These are phyloP conservation scores for Nemania sp. DNA, from an alignment of 2,329 filamentous ascomycete genomes.

Conservation along the genomic window DNA sequence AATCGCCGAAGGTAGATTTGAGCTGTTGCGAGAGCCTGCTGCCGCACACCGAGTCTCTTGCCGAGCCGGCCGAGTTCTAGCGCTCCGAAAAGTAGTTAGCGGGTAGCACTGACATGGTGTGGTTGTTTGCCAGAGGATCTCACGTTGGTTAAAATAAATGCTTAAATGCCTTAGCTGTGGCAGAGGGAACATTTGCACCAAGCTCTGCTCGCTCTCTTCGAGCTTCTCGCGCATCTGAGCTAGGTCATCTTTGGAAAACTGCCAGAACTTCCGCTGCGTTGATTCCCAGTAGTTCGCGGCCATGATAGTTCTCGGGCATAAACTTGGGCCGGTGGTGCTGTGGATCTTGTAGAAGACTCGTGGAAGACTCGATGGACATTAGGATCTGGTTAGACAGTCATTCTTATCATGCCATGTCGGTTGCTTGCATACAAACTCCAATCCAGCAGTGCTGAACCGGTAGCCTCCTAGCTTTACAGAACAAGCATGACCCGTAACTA, in stretches of 20 bases:
- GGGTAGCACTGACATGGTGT: not conserved
- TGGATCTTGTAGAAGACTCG: not conserved
- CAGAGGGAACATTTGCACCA: constrained; percentile 78
- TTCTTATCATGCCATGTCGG: constrained; percentile 14
- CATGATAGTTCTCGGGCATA: constrained; percentile 56
- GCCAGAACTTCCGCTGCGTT: constrained; percentile 87
- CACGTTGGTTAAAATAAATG: constrained; percentile 92
- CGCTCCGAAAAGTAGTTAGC: constrained; percentile 19
- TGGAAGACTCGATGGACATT: not conserved
- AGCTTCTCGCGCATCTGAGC: constrained; percentile 74
- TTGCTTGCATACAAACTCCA: constrained; percentile 12
- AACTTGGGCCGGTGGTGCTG: not conserved
- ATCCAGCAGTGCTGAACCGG: constrained; percentile 26
- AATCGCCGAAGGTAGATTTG: constrained; percentile 95
- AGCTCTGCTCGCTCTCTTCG: constrained; percentile 72
- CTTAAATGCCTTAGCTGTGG: constrained; percentile 81
- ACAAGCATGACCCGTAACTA: not conserved
- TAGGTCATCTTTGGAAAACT: constrained; percentile 82
- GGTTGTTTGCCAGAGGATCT: constrained; percentile 35
- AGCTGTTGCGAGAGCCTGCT: constrained; percentile 91
- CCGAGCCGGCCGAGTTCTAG: constrained; percentile 79
- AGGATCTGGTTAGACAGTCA: constrained; percentile 10
- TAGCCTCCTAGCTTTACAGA: not conserved
- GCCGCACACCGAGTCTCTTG: constrained; percentile 80
- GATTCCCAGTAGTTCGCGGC: constrained; percentile 97